phyloP scores from a whole-genome alignment of 768 basidiomycete genomes.

The Naganishia onofrii region DNA sequence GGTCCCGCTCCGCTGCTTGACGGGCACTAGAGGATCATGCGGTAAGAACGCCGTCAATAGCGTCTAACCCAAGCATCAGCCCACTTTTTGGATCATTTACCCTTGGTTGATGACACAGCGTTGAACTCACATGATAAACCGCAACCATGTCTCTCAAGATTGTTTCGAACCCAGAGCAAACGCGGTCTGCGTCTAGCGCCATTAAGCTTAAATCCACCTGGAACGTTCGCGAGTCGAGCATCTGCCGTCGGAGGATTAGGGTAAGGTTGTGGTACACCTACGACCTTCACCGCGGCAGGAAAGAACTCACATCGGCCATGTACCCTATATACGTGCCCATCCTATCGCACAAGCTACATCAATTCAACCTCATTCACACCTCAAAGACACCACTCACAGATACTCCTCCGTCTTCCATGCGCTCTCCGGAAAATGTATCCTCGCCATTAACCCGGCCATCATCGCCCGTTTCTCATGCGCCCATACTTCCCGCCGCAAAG shows the following conservation, averaged over 20 bases:
- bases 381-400: slow-evolving; percentile 13
- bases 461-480: slow-evolving; percentile 14
- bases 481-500: background rate
- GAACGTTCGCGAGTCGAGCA: slow-evolving; percentile 27
- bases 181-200: background rate
- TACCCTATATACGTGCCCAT: slow-evolving; percentile 28
- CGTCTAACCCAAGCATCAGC: background rate
- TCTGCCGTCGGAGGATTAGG: slow-evolving; percentile 12
- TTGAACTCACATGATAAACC: slow-evolving; percentile 25
- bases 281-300: too few species aligned
- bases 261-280: background rate
- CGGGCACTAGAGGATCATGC: background rate
- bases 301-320: slow-evolving; percentile 33
- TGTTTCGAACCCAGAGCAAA: slow-evolving; percentile 1
- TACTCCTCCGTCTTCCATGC: slow-evolving; percentile 32
- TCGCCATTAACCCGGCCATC: slow-evolving; percentile 11
- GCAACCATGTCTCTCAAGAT: slow-evolving; percentile 32
- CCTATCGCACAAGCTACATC: background rate
- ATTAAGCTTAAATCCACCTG: slow-evolving; percentile 21
- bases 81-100: background rate
- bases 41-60: slow-evolving; percentile 23
- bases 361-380: background rate
- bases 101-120: too few species aligned
- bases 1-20: background rate
- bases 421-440: slow-evolving; percentile 3